Conservation (phyloP, 176 grass and related monocot species). For the Poa pratensis region DNA sequence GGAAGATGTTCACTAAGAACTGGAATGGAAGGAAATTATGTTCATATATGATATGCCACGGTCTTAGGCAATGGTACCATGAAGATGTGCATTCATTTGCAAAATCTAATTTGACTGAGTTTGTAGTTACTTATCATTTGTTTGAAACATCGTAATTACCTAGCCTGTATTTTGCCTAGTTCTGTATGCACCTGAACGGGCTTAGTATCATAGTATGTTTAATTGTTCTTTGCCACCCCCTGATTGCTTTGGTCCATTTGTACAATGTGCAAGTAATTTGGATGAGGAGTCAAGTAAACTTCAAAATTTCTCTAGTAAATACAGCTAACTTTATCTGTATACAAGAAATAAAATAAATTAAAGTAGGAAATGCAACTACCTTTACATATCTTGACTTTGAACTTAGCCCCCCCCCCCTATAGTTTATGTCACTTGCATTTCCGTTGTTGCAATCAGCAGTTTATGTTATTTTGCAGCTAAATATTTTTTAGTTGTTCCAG, state of each 20-base stretch:
- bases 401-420: background rate
- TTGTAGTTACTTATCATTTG: too few relatives aligned
- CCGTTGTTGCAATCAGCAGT: background rate
- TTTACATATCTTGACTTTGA: constrained; percentile 20
- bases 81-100: constrained; percentile 11
- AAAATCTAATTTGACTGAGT: background rate
- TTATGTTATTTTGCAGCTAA: constrained; percentile 33
- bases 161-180: constrained; percentile 5
- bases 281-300: background rate
- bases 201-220: background rate
- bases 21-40: constrained; percentile 4
- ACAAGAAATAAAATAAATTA: background rate
- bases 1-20: background rate
- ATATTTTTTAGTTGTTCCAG: constrained; percentile 22
- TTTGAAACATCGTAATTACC: too few relatives aligned
- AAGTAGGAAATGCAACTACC: background rate
- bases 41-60: constrained; percentile 18
- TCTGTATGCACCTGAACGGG: background rate
- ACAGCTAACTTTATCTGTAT: background rate
- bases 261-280: constrained; percentile 6
- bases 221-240: background rate
- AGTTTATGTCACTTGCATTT: background rate
- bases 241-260: constrained; percentile 21
- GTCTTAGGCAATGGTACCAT: background rate
- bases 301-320: constrained; percentile 28